A percentile compares a stretch with the other conserved stretches of the same genome.
These are phyloP conservation scores for Pyrenophora tritici-repentis DNA, from an alignment of 2,329 filamentous ascomycete species.

Conservation along the genomic window DNA sequence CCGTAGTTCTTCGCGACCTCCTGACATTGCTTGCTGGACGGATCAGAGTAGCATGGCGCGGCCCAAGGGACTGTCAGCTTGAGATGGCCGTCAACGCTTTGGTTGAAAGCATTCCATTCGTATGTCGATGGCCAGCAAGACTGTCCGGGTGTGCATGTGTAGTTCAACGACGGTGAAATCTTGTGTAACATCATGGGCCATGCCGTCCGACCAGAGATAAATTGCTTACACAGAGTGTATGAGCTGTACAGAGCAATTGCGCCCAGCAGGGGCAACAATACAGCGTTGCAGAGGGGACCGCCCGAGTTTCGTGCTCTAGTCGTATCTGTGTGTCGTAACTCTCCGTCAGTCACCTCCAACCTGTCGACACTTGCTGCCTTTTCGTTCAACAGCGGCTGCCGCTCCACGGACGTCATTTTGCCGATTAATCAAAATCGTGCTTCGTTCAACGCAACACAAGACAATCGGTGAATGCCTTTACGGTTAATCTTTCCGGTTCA, in stretches of 20 bases:
- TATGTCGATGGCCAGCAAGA: conserved; percentile 41
- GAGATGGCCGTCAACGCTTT: conserved; percentile 37
- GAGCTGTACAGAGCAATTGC: conserved; percentile 9
- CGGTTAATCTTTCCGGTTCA: not conserved
- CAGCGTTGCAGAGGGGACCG: not conserved
- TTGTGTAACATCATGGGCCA: not conserved
- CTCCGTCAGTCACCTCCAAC: not conserved
- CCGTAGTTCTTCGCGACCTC: conserved; percentile 30
- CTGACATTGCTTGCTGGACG: conserved; percentile 28
- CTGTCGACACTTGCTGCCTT: conserved; percentile 15
- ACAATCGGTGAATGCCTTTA: not conserved
- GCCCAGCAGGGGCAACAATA: conserved; percentile 12
- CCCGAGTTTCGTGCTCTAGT: not conserved
- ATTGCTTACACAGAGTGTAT: conserved; percentile 3
- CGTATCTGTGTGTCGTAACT: not conserved
- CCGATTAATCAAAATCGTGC: not conserved
- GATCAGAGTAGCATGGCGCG: conserved; percentile 33
- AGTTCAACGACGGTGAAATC: conserved; percentile 21
- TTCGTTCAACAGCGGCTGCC: conserved; percentile 18
- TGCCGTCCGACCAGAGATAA: not conserved
- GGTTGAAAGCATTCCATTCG: conserved; percentile 42
- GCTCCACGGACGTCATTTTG: conserved; percentile 20
- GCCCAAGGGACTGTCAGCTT: conserved; percentile 40
- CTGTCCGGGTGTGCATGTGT: conserved; percentile 45
- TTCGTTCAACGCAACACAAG: not conserved